Evolutionary conservation across 176 grass and related monocot species (phyloP).

Genomic region (Musa schizocarpa): DNA sequence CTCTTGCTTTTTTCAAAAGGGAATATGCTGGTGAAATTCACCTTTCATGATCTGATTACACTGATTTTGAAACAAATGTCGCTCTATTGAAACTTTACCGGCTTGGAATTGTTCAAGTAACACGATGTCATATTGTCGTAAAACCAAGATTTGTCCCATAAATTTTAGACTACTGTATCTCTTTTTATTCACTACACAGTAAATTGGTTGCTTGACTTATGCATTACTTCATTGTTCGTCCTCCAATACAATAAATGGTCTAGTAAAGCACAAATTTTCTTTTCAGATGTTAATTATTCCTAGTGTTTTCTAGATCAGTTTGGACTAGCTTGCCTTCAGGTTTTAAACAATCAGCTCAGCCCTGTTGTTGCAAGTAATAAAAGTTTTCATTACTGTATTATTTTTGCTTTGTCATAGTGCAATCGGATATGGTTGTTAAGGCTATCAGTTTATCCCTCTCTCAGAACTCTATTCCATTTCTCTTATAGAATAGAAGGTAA

Average conservation of each 20-base stretch:
- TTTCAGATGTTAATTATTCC: not conserved
- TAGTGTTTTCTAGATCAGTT: not conserved
- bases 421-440: too few species aligned
- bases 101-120: not conserved
- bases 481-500: too few species aligned
- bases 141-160: not conserved
- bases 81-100: not conserved
- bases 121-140: not conserved
- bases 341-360: too few species aligned
- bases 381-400: not conserved
- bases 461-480: too few species aligned
- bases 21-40: conserved; percentile 36
- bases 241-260: not conserved
- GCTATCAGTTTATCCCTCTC: too few species aligned
- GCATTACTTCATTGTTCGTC: not conserved
- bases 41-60: conserved; percentile 19
- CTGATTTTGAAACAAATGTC: not conserved
- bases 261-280: not conserved
- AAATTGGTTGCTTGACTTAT: not conserved
- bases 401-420: too few species aligned
- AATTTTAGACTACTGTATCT: not conserved
- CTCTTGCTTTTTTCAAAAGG: conserved; percentile 2
- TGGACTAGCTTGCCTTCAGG: not conserved
- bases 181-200: not conserved
- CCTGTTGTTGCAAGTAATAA: not conserved